phyloP scores from a whole-genome alignment of 129 eudicot species.

The Flaveria bidentis region DNA sequence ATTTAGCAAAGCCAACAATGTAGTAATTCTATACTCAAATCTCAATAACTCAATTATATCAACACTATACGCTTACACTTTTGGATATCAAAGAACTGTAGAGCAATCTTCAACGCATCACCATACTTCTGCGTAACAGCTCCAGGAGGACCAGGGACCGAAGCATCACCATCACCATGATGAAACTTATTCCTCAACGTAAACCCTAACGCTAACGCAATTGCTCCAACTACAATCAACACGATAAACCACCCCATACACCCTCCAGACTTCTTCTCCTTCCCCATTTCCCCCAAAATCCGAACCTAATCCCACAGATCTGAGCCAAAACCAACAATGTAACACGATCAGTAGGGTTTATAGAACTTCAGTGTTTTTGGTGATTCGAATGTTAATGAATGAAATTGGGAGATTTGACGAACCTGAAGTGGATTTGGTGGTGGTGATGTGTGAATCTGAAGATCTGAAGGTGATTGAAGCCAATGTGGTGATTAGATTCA shows the following conservation, averaged over 20 bases:
- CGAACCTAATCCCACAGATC: constrained; percentile 3
- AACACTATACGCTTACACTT: constrained; percentile 49
- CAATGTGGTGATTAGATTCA: constrained; percentile 22
- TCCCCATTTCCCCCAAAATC: constrained; percentile 38
- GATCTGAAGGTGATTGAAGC: constrained; percentile 9
- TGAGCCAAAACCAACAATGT: constrained; percentile 21
- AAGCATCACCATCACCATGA: constrained; percentile 20
- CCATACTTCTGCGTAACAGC: constrained; percentile 61
- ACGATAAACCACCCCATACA: constrained; percentile 65
- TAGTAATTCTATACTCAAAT: constrained; percentile 6
- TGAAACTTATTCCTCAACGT: constrained; percentile 41
- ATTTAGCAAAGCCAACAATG: constrained; percentile 12
- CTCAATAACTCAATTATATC: background rate
- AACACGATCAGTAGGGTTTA: background rate
- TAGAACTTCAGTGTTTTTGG: too few species aligned
- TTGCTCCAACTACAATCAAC: constrained; percentile 44
- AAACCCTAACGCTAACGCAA: constrained; percentile 46
- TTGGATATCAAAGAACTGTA: constrained; percentile 82
- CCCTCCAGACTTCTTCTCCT: constrained; percentile 44
- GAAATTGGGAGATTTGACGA: too few species aligned
- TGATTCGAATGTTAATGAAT: too few species aligned
- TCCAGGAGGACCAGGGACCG: constrained; percentile 90
- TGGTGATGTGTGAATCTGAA: constrained; percentile 28
- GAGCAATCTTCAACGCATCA: constrained; percentile 71
- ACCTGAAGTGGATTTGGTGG: background rate